Conservation (phyloP, 1,139 yeast species). For the Candida tropicalis region DNA sequence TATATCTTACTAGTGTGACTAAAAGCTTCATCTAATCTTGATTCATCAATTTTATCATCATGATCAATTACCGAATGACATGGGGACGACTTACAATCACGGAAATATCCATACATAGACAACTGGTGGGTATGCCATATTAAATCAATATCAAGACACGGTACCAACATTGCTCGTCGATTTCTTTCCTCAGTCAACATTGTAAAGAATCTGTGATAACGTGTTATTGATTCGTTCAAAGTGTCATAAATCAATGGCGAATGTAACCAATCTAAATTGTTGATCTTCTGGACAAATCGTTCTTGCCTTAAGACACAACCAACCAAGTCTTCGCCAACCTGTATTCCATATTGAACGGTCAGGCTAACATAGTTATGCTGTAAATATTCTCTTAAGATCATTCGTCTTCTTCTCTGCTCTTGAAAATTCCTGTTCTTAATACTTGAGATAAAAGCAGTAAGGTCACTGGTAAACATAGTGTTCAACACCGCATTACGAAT, state of each 20-base stretch:
- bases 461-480: background rate
- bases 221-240: conserved; percentile 10
- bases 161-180: conserved; percentile 23
- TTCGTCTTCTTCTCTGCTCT: background rate
- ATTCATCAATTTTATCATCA: conserved; percentile 18
- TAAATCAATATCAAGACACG: conserved; percentile 42
- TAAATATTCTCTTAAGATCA: conserved; percentile 18
- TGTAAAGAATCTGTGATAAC: background rate
- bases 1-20: conserved; percentile 17
- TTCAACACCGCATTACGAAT: background rate
- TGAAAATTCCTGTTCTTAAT: background rate
- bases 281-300: conserved; percentile 32
- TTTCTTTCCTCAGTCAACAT: background rate
- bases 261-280: conserved; percentile 30
- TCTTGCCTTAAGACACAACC: conserved; percentile 35
- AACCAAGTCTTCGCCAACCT: conserved; percentile 31
- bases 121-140: conserved; percentile 45
- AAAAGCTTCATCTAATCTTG: conserved; percentile 14
- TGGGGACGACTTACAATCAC: conserved; percentile 18
- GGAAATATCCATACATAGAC: conserved; percentile 25
- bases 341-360: conserved; percentile 20
- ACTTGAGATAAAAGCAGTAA: background rate
- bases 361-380: conserved; percentile 23
- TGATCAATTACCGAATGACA: conserved; percentile 18
- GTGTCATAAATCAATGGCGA: conserved; percentile 23